phyloP scores from a whole-genome alignment of 139 green algal species.

The Pseudopediastrum boryanum region DNA sequence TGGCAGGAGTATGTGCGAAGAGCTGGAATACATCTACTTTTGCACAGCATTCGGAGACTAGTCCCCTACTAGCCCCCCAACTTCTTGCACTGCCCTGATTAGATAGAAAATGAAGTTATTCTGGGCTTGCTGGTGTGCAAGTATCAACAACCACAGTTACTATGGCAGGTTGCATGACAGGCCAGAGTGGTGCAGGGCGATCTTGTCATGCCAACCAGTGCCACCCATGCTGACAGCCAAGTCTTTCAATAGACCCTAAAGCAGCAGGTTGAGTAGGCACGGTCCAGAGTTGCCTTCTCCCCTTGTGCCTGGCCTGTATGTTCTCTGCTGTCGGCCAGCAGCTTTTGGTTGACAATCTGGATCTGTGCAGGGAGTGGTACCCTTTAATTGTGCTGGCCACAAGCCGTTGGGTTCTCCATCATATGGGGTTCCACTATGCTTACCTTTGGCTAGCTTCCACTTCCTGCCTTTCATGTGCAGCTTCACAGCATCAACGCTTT shows the following conservation, averaged over 20 bases:
- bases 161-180: no score
- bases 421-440: neutral
- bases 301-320: no score
- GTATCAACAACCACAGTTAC: no score
- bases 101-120: neutral
- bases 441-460: conserved; percentile 62
- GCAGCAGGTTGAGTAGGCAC: no score
- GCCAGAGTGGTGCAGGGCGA: no score
- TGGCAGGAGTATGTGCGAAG: neutral
- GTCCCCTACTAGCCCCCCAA: neutral
- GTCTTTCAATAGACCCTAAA: no score
- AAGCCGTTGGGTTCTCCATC: no score
- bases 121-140: no score
- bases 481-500: conserved; percentile 65
- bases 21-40: neutral
- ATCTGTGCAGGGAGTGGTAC: neutral
- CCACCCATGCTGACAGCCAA: no score
- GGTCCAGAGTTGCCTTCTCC: no score
- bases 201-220: no score
- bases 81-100: neutral
- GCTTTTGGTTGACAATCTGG: neutral
- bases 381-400: neutral
- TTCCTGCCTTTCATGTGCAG: conserved; percentile 72
- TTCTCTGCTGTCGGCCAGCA: no score
- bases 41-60: neutral